Base-by-base conservation (phyloP, 2,329 filamentous ascomycete species). In the Botryotinia globosa region DNA sequence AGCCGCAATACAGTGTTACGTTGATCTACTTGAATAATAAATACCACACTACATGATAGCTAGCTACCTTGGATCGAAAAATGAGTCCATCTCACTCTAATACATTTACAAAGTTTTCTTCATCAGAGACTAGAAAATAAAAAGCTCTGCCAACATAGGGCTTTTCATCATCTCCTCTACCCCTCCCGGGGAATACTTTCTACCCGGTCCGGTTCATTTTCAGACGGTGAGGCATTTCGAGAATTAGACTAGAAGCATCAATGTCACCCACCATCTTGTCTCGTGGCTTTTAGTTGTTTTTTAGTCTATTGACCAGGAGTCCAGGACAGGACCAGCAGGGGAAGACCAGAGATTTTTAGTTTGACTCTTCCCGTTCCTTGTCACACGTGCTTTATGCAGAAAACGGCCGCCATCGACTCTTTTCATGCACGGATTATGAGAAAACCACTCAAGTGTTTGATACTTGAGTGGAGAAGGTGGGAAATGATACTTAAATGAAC, bases 331-430 rank as follows among this genome's bases (percentile, higher is more conserved):
- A 45, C 32, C 64, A 29, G 44, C 25, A 39, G 45, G 45, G 45
- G 32, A 66, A 29, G 45, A 10, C 4, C 25, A 51, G 32, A 54
- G 20, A 37, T 16, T 20, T 39, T 29, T 51, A 39, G 39, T 71
- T 32, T 42, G 51, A 29, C 45, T 69, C 51, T 32, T 68, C 44
- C 69, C 59, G 59, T 71, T 51, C 69, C 69, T 56, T 34, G 69
- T 64, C 32, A 42, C 69, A 71, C 69, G 69, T 71, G 69, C 34
- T 44, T 37, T n/a, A 65, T 65, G 69, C 69, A 71, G 69, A 71
- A 51, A 64, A 71, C 69, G 69, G 59, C 69, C 59, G 69, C 59
- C 56, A 39, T 70, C n/a, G 34, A 3, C 37, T 64, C 37, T 39
- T 10, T 4, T 44, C 1, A n/a, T 39, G 45, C 69, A 63, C 22